A percentile compares a stretch with the other conserved stretches of the same genome.
Conservation (phyloP, 495 filamentous ascomycete genomes). For the Corynascus novoguineensis region DNA sequence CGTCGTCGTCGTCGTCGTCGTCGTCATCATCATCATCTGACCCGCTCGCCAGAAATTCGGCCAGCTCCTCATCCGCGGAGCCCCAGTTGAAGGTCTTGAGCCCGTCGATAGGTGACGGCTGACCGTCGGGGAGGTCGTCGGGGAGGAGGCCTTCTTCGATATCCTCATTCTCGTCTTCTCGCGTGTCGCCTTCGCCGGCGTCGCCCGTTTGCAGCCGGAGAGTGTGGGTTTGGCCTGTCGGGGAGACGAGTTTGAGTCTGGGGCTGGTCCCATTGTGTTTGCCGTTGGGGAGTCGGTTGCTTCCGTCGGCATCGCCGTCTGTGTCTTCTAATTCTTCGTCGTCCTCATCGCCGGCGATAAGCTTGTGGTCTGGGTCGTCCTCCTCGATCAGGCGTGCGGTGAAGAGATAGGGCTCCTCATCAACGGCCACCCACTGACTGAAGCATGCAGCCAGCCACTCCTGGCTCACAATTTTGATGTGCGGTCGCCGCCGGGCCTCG, state of each 20-base stretch:
- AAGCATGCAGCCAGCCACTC: constrained; percentile 84
- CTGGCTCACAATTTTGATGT: constrained; percentile 81
- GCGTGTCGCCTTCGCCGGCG: constrained; percentile 17
- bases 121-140: constrained; percentile 42
- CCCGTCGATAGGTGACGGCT: constrained; percentile 49
- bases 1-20: constrained; percentile 31
- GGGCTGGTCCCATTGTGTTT: constrained; percentile 13
- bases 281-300: background rate
- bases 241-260: constrained; percentile 19
- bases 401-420: constrained; percentile 70
- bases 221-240: constrained; percentile 7
- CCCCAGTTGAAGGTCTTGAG: constrained; percentile 55
- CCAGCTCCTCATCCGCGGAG: constrained; percentile 63
- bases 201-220: background rate
- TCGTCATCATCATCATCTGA: constrained; percentile 31
- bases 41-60: constrained; percentile 59
- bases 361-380: background rate
- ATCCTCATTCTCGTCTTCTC: constrained; percentile 35
- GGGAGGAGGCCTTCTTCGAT: constrained; percentile 45
- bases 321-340: constrained; percentile 20
- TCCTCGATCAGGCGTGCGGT: constrained; percentile 37
- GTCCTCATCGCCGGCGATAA: constrained; percentile 1
- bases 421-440: constrained; percentile 66
- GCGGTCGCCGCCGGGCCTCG: constrained; percentile 62
- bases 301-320: background rate